phyloP scores from a whole-genome alignment of 352 stramenopile genomes.

The Lagenidium giganteum region DNA sequence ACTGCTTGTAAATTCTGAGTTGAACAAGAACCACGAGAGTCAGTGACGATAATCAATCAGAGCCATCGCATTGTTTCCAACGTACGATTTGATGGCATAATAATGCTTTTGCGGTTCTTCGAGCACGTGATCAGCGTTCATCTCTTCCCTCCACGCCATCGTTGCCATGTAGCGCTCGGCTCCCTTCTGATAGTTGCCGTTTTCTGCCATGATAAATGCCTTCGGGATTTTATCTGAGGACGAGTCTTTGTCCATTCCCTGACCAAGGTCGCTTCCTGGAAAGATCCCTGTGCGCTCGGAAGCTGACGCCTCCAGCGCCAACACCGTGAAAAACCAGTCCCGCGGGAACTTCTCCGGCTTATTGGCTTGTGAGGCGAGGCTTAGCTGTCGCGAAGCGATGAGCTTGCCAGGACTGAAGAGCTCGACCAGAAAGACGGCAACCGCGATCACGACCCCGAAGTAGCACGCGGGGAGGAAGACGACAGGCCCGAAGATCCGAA shows the following conservation, averaged over 20 bases:
- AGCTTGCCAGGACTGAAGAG: slow-evolving; percentile 46
- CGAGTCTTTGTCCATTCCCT: slow-evolving; percentile 3
- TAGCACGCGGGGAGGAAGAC: slow-evolving; percentile 56
- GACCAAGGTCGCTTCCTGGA: no score
- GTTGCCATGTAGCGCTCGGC: slow-evolving; percentile 55
- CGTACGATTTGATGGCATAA: slow-evolving; percentile 62
- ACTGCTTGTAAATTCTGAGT: slow-evolving; percentile 73
- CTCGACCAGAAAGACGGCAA: slow-evolving; percentile 54
- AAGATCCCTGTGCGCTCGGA: slow-evolving; percentile 26
- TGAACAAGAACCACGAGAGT: slow-evolving; percentile 8
- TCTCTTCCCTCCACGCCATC: slow-evolving; percentile 70
- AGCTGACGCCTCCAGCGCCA: slow-evolving; percentile 55
- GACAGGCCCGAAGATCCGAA: slow-evolving; percentile 35
- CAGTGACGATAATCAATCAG: slow-evolving; percentile 29
- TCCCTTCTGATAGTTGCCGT: slow-evolving; percentile 57
- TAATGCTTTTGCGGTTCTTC: slow-evolving; percentile 52
- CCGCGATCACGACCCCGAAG: slow-evolving; percentile 27
- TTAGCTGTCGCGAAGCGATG: slow-evolving; percentile 27
- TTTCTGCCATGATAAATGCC: slow-evolving; percentile 60
- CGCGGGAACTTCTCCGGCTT: no score
- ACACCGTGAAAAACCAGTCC: slow-evolving; percentile 63
- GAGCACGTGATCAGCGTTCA: slow-evolving; percentile 68
- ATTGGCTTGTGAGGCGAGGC: no score
- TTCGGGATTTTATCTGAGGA: slow-evolving; percentile 23
- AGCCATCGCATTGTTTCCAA: neutral